Percentiles rank a stretch among this genome's conserved stretches.
phyloP scores from a whole-genome alignment of 495 filamentous ascomycete species.

The Penicillium malachiteum region DNA sequence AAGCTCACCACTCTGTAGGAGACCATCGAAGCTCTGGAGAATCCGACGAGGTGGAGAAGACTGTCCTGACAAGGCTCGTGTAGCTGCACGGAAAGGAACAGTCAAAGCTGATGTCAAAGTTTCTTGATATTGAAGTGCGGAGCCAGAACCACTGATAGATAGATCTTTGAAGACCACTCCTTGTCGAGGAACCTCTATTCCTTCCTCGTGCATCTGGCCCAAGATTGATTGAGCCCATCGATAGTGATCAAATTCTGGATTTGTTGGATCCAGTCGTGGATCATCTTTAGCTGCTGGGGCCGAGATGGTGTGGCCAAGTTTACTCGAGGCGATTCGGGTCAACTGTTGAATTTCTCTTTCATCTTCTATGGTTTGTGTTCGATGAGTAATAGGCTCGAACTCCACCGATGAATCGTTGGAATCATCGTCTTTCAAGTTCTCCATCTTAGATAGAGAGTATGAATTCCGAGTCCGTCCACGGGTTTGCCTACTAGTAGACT shows the following conservation, averaged over 20 bases:
- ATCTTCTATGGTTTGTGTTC: conserved; percentile 13
- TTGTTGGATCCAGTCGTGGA: conserved; percentile 50
- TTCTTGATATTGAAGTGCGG: conserved; percentile 49
- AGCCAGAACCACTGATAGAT: conserved; percentile 49
- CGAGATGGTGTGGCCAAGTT: conserved; percentile 20
- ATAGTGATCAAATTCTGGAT: conserved; percentile 51
- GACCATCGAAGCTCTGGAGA: conserved; percentile 34
- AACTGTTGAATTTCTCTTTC: conserved; percentile 17
- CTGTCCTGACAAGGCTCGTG: conserved; percentile 29
- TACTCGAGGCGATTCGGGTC: conserved; percentile 30
- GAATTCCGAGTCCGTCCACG: too few relatives aligned
- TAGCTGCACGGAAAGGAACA: conserved; percentile 36
- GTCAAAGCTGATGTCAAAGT: conserved; percentile 44
- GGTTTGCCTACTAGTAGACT: too few relatives aligned
- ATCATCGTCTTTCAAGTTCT: not conserved
- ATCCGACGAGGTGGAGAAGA: conserved; percentile 24
- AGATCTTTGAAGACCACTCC: conserved; percentile 49
- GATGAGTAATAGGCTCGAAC: conserved; percentile 20
- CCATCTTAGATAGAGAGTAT: not conserved
- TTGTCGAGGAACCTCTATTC: conserved; percentile 28
- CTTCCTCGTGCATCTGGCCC: conserved; percentile 32
- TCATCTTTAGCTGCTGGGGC: conserved; percentile 27
- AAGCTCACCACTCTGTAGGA: conserved; percentile 36
- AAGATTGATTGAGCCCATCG: conserved; percentile 49
- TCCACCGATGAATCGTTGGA: conserved; percentile 17